Conservation (phyloP, 1,284 basidiomycete species). For the Golubevia sp. region DNA sequence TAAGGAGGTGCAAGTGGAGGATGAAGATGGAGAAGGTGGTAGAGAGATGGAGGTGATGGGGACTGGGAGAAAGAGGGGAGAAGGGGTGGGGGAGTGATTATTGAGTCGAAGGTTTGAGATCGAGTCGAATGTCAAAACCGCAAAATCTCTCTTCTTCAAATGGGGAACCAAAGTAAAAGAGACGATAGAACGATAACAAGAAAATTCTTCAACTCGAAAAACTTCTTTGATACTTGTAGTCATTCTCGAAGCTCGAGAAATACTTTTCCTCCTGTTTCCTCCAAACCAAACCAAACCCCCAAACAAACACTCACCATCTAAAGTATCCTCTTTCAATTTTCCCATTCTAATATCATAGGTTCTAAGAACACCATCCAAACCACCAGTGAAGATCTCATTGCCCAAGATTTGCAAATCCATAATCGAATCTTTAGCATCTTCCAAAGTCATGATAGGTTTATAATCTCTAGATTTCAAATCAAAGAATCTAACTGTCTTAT, state of each 20-base stretch:
- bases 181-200: too few species aligned
- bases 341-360: slow-evolving; percentile 51
- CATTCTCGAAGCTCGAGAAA: too few species aligned
- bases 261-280: too few species aligned
- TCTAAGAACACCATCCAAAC: slow-evolving; percentile 42
- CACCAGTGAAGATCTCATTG: slow-evolving; percentile 24
- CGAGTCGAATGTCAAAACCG: too few species aligned
- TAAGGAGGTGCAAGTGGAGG: slow-evolving; percentile 15
- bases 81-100: too few species aligned
- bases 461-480: slow-evolving; percentile 42
- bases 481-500: slow-evolving; percentile 37
- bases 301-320: slow-evolving; percentile 27
- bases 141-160: too few species aligned
- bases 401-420: slow-evolving; percentile 8
- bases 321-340: slow-evolving; percentile 28
- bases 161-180: too few species aligned
- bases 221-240: too few species aligned
- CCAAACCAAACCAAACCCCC: too few species aligned
- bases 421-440: slow-evolving; percentile 45
- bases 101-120: too few species aligned
- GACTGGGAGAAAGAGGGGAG: slow-evolving; percentile 3
- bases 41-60: slow-evolving; percentile 11
- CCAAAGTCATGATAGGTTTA: slow-evolving; percentile 52
- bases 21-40: slow-evolving; percentile 25
- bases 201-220: too few species aligned